Evolutionary conservation across 257 asterid species (phyloP), one percentile per base, ranked within the genome.

Genomic region (Perilla frutescens): DNA sequence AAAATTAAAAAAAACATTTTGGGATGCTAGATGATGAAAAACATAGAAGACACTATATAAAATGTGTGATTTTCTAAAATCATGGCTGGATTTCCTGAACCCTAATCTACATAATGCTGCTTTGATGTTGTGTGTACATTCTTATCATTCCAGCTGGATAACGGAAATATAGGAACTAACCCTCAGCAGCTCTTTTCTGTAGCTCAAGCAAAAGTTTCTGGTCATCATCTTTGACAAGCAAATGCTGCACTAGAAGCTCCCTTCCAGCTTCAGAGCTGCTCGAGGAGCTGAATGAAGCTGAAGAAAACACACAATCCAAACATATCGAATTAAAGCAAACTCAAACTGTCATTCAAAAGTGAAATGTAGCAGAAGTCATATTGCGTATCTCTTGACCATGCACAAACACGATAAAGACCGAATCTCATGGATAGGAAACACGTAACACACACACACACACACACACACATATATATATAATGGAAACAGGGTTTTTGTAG

Each of bases 211-310:
- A 66, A 74, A 94, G 97, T 82, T 86, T 85, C 58, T 77, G 88
- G 76, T 94, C 96, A 66, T 88, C 93, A 87, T 91, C 97, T 87
- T 90, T 94, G 77, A 94, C 91, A 70, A 94, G 96, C 78, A 94
- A 83, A 82, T 94, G 99, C 84, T 94, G 97, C 63, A 94, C 96
- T 79, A 94, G 77, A 82, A 94, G 74, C 83, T 94, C 99, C 77
- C 86, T 87, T 8, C 88, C 90, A 37, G 74, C 84, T 62, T 69
- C 83, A 5, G 85, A 75, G 80, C 84, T 74, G 75, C 83, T 85
- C 68, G 81, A 94, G 7, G 93, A 70, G 83, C 85, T 83, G 74
- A 74, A 87, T 45, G 92, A 82, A 83, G 93, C 97, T 86, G 95
- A 84, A 86, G 31, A 57, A 8, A 49, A 71, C 13, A 71, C 41